Evolutionary conservation across 2,329 filamentous ascomycete genomes (phyloP).

Genomic region (Xylariomycetidae sp.): DNA sequence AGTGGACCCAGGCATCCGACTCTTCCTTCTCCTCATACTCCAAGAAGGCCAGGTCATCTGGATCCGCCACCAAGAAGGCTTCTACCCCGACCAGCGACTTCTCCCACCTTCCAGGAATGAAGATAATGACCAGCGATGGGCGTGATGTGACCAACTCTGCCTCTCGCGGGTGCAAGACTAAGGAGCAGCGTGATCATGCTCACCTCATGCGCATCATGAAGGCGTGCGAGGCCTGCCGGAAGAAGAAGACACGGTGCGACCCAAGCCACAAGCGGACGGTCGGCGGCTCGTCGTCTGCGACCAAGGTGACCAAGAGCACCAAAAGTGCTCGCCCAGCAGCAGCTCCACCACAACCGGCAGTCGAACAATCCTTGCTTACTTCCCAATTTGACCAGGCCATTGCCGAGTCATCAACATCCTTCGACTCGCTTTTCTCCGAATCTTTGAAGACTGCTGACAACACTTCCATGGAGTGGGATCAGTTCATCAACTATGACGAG

Average conservation of each 20-base stretch:
- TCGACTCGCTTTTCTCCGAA: slow-evolving; percentile 15
- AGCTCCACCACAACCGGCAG: slow-evolving; percentile 13
- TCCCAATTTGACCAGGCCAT: slow-evolving; percentile 14
- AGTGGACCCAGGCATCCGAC: slow-evolving; percentile 38
- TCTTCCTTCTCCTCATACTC: slow-evolving; percentile 26
- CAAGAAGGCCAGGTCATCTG: slow-evolving; percentile 18
- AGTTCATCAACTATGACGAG: slow-evolving; percentile 40
- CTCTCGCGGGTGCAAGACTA: slow-evolving; percentile 58
- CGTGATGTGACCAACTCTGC: slow-evolving; percentile 57
- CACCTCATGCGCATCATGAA: slow-evolving; percentile 62
- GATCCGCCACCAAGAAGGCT: slow-evolving; percentile 24
- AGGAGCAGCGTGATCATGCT: slow-evolving; percentile 62
- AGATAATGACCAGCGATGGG: slow-evolving; percentile 60
- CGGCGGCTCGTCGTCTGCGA: slow-evolving; percentile 27
- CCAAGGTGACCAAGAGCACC: slow-evolving; percentile 36
- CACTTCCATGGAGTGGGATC: slow-evolving; percentile 34
- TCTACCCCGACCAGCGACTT: slow-evolving; percentile 35
- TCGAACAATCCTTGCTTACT: slow-evolving; percentile 5
- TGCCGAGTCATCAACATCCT: slow-evolving; percentile 11
- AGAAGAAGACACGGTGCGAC: slow-evolving; percentile 59
- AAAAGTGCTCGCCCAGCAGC: slow-evolving; percentile 14
- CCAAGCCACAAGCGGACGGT: slow-evolving; percentile 50
- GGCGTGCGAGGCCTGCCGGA: slow-evolving; percentile 57
- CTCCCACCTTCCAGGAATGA: slow-evolving; percentile 55
- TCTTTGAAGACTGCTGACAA: slow-evolving; percentile 9